Percentiles rank a stretch among this genome's conserved stretches.
These are phyloP conservation scores for Phoma sp. DNA, from an alignment of 2,329 filamentous ascomycete genomes.

Conservation along the genomic window DNA sequence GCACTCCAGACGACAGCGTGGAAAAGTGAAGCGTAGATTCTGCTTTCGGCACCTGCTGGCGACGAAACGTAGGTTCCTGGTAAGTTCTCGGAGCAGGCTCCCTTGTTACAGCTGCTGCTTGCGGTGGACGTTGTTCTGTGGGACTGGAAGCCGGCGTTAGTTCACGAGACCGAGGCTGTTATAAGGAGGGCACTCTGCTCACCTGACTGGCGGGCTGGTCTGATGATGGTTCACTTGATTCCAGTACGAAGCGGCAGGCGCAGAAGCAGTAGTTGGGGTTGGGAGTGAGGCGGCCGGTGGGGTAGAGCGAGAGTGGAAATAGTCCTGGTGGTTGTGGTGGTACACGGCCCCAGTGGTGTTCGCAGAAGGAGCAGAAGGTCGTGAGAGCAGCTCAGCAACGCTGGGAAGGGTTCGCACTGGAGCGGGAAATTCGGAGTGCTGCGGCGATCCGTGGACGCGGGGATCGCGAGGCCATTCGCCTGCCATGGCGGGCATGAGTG, in stretches of 20 bases:
- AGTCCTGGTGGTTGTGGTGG: constrained; percentile 23
- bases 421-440: constrained; percentile 12
- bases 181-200: background rate
- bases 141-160: constrained; percentile 10
- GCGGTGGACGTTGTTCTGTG: constrained; percentile 8
- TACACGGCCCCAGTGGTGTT: constrained; percentile 18
- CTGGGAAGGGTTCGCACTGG: constrained; percentile 28
- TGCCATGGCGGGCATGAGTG: constrained; percentile 19
- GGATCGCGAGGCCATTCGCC: constrained; percentile 18
- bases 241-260: constrained; percentile 10
- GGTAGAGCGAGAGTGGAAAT: constrained; percentile 13
- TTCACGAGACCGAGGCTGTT: background rate
- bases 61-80: constrained; percentile 9
- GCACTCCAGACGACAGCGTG: constrained; percentile 12
- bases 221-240: constrained; percentile 21
- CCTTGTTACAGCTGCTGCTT: background rate
- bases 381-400: constrained; percentile 32
- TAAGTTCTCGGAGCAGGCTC: background rate
- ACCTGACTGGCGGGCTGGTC: constrained; percentile 17
- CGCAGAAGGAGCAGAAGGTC: constrained; percentile 15
- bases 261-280: constrained; percentile 4
- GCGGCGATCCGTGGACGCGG: constrained; percentile 13
- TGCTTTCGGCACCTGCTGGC: constrained; percentile 5
- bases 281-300: constrained; percentile 16
- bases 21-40: constrained; percentile 14